A percentile compares a stretch with the other conserved stretches of the same genome.
phyloP scores from a whole-genome alignment of 2,329 filamentous ascomycete species.

The Cladosporium sp. region DNA sequence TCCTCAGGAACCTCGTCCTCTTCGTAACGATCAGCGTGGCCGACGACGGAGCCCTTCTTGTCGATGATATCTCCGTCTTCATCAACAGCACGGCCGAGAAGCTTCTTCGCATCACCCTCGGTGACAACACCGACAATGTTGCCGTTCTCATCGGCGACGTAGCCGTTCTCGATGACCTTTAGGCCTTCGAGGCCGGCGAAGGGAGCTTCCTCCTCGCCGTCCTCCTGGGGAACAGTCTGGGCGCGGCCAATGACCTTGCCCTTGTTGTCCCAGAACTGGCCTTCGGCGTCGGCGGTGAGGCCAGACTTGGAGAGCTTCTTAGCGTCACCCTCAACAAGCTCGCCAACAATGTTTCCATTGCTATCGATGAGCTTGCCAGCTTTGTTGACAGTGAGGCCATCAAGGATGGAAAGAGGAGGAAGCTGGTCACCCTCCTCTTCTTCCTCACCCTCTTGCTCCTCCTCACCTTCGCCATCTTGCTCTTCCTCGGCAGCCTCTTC shows the following conservation, averaged over 20 bases:
- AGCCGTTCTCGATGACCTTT: slow-evolving; percentile 47
- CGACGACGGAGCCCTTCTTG: slow-evolving; percentile 51
- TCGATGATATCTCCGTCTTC: slow-evolving; percentile 52
- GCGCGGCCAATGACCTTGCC: slow-evolving; percentile 49
- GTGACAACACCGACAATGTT: slow-evolving; percentile 47
- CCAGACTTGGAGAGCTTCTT: slow-evolving; percentile 51
- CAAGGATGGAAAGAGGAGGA: slow-evolving; percentile 47
- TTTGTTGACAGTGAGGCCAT: slow-evolving; percentile 49
- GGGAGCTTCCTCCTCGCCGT: slow-evolving; percentile 44
- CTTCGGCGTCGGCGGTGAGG: slow-evolving; percentile 41
- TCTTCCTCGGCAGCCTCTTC: slow-evolving; percentile 34
- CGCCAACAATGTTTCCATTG: slow-evolving; percentile 45
- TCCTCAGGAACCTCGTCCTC: slow-evolving; percentile 48
- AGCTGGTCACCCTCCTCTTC: slow-evolving; percentile 34
- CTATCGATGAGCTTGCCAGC: slow-evolving; percentile 46
- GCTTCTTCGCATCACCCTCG: slow-evolving; percentile 49
- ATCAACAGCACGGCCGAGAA: slow-evolving; percentile 47
- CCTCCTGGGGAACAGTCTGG: slow-evolving; percentile 44
- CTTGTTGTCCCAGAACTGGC: slow-evolving; percentile 53
- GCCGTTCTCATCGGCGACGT: slow-evolving; percentile 48
- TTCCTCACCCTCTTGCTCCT: slow-evolving; percentile 30
- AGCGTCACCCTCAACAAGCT: slow-evolving; percentile 48
- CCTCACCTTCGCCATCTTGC: slow-evolving; percentile 27
- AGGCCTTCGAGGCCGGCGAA: slow-evolving; percentile 50
- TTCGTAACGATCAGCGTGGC: slow-evolving; percentile 53